Base-by-base conservation (phyloP, 768 basidiomycete species). In the Phaffia australis region DNA sequence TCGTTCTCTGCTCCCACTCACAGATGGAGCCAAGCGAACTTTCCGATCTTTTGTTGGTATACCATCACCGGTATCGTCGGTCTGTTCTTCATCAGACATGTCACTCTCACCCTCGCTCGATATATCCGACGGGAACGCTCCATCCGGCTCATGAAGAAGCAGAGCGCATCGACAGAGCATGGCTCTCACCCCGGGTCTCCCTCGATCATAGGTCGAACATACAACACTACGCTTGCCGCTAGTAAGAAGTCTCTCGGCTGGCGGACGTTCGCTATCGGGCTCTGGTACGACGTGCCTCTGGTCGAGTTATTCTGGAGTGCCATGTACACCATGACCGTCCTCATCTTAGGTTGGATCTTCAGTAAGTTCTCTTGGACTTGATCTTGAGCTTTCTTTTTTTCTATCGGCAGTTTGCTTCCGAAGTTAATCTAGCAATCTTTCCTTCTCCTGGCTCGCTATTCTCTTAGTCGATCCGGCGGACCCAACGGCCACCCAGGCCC, bases 241-340 rank as follows among this genome's bases (percentile, higher is more conserved):
- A 30, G 32, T 32, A 62, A 57, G 11, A 56, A 47, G 30, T 8
- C 1, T 11, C 42, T 67, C 54, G 19, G 47, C 23, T 67, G 66
- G 66, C 23, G 66, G 27, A 60, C 61, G 19, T 48, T 57, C 30
- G 32, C 60, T 30, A 57, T 67, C 47, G 51, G 27, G 47, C 47
- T 67, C 46, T 67, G 54, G 54, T 62, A 56, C n/a, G 32, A 60
- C 8, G 47, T 77, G 9, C 65, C 79, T 58, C 61, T 82, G 19
- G 75, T 77, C 1, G 83, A 84, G 60, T 64, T 83, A 3, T 62
- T 77, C 32, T 81, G 83, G 70, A 80, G 81, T 51, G 64, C 77
- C 42, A 74, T 71, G 2, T 85, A 85, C 69, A 73, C 82, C 21
- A 74, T 75, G 6, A 77, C 78, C 25, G 78, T 81, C 68, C 72